These are phyloP conservation scores for Phytophthora quininea DNA, from an alignment of 352 stramenopile species.

Conservation along the genomic window DNA sequence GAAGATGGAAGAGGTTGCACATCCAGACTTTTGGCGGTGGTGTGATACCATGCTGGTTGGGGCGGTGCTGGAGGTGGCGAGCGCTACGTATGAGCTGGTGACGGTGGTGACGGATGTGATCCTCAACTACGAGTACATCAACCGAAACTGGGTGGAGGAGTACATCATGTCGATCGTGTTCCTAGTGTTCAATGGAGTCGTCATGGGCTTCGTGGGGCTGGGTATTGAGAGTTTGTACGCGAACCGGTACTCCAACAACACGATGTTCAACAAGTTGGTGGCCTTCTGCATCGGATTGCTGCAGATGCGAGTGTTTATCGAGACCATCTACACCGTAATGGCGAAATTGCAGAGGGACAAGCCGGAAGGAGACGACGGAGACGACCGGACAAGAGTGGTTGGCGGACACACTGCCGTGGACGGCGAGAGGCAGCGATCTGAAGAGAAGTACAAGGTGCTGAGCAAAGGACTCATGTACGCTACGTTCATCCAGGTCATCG, in stretches of 20 bases:
- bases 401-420: slow-evolving; percentile 13
- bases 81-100: slow-evolving; percentile 63
- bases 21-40: not conserved
- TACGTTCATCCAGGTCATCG: slow-evolving; percentile 70
- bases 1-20: no score
- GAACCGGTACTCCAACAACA: slow-evolving; percentile 43
- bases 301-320: slow-evolving; percentile 66
- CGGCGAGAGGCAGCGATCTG: slow-evolving; percentile 1
- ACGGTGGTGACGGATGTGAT: slow-evolving; percentile 76
- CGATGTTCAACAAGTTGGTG: slow-evolving; percentile 40
- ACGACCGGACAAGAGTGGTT: not conserved
- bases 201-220: slow-evolving; percentile 70
- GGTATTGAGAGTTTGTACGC: slow-evolving; percentile 42
- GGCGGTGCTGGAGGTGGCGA: slow-evolving; percentile 43
- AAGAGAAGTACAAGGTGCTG: slow-evolving; percentile 18
- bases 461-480: slow-evolving; percentile 47
- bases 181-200: slow-evolving; percentile 58
- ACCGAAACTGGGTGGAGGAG: slow-evolving; percentile 70
- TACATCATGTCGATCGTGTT: slow-evolving; percentile 78
- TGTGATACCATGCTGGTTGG: slow-evolving; percentile 25
- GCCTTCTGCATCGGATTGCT: slow-evolving; percentile 56
- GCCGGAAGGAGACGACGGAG: not conserved
- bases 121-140: slow-evolving; percentile 79
- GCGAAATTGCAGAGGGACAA: slow-evolving; percentile 17
- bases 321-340: slow-evolving; percentile 52